Conservation (phyloP, 192 early-diverging fungal genomes). For the Rhizophagus sp. region DNA sequence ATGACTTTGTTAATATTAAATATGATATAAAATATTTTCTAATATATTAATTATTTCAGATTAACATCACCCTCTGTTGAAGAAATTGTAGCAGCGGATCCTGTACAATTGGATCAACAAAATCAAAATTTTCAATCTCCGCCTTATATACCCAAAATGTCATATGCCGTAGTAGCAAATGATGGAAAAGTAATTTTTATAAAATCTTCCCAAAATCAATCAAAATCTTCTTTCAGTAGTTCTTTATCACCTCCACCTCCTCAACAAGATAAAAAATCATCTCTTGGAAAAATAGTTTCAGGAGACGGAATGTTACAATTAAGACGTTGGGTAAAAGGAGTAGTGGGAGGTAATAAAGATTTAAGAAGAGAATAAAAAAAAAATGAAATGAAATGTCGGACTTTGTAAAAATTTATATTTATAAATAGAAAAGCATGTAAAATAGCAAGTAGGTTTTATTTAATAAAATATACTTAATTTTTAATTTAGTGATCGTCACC, state of each 20-base stretch:
- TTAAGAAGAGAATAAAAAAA: not conserved
- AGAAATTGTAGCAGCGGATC: slow-evolving; percentile 25
- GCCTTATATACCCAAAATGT: slow-evolving; percentile 20
- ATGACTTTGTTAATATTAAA: not conserved
- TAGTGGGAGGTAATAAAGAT: not conserved
- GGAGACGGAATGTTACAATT: slow-evolving; percentile 22
- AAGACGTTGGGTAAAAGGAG: not conserved
- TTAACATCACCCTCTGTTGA: slow-evolving; percentile 29
- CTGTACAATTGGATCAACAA: too few species aligned
- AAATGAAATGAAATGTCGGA: too few species aligned
- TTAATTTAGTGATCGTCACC: too few species aligned
- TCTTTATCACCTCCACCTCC: not conserved
- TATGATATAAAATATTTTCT: not conserved
- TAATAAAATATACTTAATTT: too few species aligned
- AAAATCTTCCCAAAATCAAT: not conserved
- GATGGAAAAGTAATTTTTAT: slow-evolving; percentile 13
- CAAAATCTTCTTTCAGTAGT: not conserved
- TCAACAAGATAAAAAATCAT: not conserved
- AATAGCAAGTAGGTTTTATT: too few species aligned
- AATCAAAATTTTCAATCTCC: not conserved
- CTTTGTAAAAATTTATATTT: too few species aligned
- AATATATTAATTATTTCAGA: not conserved
- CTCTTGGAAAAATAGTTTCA: not conserved
- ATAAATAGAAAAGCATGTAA: too few species aligned
- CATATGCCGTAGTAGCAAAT: slow-evolving; percentile 14